Conservation (phyloP, 306 rosid genomes). For the Rosa multiflora region DNA sequence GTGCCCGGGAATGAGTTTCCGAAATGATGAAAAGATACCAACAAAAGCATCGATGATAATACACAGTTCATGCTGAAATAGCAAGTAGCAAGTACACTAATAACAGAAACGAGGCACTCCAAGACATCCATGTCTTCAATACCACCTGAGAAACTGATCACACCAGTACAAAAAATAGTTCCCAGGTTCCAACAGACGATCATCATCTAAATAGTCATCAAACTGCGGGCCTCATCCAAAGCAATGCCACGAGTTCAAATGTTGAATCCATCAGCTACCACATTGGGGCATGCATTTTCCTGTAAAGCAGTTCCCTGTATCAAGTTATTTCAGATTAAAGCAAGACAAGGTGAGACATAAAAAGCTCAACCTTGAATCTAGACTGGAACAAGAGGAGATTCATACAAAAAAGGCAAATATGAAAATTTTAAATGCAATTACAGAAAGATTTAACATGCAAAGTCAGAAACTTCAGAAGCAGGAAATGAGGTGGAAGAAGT, state of each 20-base stretch:
- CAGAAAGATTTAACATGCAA: background rate
- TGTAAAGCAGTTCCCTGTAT: background rate
- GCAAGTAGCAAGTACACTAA: too few species aligned
- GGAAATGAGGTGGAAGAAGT: too few species aligned
- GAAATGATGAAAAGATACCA: too few species aligned
- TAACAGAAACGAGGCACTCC: too few species aligned
- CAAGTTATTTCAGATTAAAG: conserved; percentile 26
- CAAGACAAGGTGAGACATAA: conserved; percentile 22
- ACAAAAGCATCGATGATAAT: too few species aligned
- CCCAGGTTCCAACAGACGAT: background rate
- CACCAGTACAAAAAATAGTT: too few species aligned
- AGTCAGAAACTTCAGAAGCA: background rate
- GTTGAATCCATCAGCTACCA: conserved; percentile 20
- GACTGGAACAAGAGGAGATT: background rate
- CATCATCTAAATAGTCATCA: background rate
- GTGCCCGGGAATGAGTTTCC: too few species aligned
- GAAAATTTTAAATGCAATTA: background rate
- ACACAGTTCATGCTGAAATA: too few species aligned
- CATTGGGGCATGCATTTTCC: background rate
- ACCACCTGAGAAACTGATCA: too few species aligned
- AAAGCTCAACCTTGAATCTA: background rate
- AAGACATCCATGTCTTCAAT: too few species aligned
- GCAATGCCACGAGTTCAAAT: conserved; percentile 24
- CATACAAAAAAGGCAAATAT: background rate
- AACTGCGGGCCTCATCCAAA: background rate